phyloP scores from a whole-genome alignment of 495 filamentous ascomycete genomes.

The Tuber brumale region DNA sequence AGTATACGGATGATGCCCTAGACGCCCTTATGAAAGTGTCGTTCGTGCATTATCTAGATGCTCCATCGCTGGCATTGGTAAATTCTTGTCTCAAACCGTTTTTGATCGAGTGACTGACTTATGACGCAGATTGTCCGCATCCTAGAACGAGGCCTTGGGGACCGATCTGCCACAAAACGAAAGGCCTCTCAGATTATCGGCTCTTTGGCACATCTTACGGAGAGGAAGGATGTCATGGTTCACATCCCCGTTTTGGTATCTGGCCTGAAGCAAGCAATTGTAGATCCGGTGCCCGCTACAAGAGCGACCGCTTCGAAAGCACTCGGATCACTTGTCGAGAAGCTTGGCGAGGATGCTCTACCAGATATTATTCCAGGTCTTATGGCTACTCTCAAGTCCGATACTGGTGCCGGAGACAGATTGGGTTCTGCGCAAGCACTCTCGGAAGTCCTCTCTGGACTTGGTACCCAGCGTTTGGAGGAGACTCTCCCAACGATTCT shows the following conservation, averaged over 20 bases:
- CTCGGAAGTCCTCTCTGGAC: slow-evolving; percentile 88
- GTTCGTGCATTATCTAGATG: slow-evolving; percentile 93
- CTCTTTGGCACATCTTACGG: slow-evolving; percentile 91
- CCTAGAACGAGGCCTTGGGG: slow-evolving; percentile 81
- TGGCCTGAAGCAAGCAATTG: slow-evolving; percentile 77
- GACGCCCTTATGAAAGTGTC: slow-evolving; percentile 91
- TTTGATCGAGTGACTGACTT: slow-evolving; percentile 8
- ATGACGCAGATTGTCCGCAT: slow-evolving; percentile 61
- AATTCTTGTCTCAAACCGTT: slow-evolving; percentile 3
- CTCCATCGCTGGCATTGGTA: slow-evolving; percentile 87
- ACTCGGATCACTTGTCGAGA: slow-evolving; percentile 88
- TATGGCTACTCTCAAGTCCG: slow-evolving; percentile 94
- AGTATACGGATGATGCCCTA: slow-evolving; percentile 90
- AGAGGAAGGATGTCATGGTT: slow-evolving; percentile 83
- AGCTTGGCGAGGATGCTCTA: slow-evolving; percentile 91
- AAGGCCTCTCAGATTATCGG: slow-evolving; percentile 97
- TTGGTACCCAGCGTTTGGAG: slow-evolving; percentile 85
- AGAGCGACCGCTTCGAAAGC: slow-evolving; percentile 94
- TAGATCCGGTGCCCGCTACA: slow-evolving; percentile 95
- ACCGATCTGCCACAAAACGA: slow-evolving; percentile 86
- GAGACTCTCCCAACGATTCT: slow-evolving; percentile 94
- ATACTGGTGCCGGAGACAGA: slow-evolving; percentile 90
- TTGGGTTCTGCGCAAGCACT: slow-evolving; percentile 95
- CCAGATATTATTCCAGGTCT: slow-evolving; percentile 96
- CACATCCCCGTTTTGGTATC: slow-evolving; percentile 91